These are phyloP conservation scores for Colletotrichum ledebouriae DNA, from an alignment of 2,329 filamentous ascomycete species.

Conservation along the genomic window DNA sequence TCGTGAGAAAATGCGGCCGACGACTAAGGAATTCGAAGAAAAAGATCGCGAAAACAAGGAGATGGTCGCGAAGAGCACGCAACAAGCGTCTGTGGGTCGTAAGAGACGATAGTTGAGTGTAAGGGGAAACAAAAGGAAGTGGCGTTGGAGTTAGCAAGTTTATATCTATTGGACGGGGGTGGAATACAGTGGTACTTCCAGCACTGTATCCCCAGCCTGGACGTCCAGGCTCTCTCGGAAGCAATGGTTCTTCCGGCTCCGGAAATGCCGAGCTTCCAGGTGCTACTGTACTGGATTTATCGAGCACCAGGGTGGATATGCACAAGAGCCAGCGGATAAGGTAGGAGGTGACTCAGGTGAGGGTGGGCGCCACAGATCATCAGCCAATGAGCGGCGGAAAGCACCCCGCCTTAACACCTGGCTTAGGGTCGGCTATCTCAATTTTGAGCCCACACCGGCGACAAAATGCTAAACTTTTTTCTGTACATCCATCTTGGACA, in stretches of 20 bases:
- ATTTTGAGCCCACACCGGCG: conserved; percentile 40
- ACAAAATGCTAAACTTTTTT: conserved; percentile 48
- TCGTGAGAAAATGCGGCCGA: neutral
- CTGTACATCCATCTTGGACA: conserved; percentile 38
- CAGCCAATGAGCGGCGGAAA: conserved; percentile 22
- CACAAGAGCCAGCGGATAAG: too few species aligned
- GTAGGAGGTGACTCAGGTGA: neutral
- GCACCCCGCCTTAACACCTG: conserved; percentile 35
- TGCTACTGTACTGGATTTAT: too few species aligned
- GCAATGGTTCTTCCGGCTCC: conserved; percentile 25
- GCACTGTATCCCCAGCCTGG: conserved; percentile 21
- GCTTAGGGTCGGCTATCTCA: conserved; percentile 39
- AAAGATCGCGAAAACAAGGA: conserved; percentile 25
- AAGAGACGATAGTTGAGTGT: conserved; percentile 22
- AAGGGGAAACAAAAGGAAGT: conserved; percentile 31
- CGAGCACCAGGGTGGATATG: neutral
- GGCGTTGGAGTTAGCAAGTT: conserved; percentile 43
- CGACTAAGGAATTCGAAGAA: neutral
- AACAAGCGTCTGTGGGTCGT: conserved; percentile 17
- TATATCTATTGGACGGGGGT: conserved; percentile 40
- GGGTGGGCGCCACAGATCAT: neutral
- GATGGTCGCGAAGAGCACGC: conserved; percentile 20
- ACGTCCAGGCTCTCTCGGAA: conserved; percentile 24
- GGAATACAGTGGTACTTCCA: conserved; percentile 38
- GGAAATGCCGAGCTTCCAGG: conserved; percentile 12